A percentile compares a stretch with the other conserved stretches of the same genome.
phyloP scores from a whole-genome alignment of 2,329 filamentous ascomycete genomes.

The Cercospora berteroae region DNA sequence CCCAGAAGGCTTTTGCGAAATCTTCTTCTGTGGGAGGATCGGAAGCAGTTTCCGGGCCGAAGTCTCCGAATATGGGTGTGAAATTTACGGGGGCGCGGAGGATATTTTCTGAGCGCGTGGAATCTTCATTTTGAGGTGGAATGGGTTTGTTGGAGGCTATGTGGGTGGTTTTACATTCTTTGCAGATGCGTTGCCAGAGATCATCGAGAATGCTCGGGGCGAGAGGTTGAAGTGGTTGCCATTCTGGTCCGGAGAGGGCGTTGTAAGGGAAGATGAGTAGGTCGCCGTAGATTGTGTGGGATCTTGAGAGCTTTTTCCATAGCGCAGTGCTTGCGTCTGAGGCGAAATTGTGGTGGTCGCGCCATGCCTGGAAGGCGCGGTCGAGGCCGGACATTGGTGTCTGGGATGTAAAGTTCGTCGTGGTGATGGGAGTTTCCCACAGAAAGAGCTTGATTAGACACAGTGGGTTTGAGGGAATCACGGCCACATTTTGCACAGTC shows the following conservation, averaged over 20 bases:
- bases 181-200: conserved; percentile 46
- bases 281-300: conserved; percentile 57
- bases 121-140: conserved; percentile 29
- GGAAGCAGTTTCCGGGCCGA: conserved; percentile 55
- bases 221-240: conserved; percentile 36
- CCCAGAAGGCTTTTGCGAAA: conserved; percentile 73
- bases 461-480: background rate
- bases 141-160: conserved; percentile 61
- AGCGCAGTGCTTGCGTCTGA: background rate
- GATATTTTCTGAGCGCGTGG: conserved; percentile 53
- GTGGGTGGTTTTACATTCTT: conserved; percentile 51
- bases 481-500: background rate
- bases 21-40: conserved; percentile 46
- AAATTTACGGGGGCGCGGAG: conserved; percentile 72
- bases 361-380: conserved; percentile 23
- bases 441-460: background rate
- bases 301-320: conserved; percentile 28
- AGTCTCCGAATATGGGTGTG: conserved; percentile 69
- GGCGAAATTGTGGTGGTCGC: background rate
- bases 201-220: conserved; percentile 32
- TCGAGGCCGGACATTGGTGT: conserved; percentile 15
- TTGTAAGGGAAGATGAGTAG: conserved; percentile 57
- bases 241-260: conserved; percentile 44
- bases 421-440: background rate
- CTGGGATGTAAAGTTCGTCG: background rate